A percentile compares a stretch with the other conserved stretches of the same genome.
phyloP scores from a whole-genome alignment of 1,284 basidiomycete species.

The Tetrapyrgos nigripes region DNA sequence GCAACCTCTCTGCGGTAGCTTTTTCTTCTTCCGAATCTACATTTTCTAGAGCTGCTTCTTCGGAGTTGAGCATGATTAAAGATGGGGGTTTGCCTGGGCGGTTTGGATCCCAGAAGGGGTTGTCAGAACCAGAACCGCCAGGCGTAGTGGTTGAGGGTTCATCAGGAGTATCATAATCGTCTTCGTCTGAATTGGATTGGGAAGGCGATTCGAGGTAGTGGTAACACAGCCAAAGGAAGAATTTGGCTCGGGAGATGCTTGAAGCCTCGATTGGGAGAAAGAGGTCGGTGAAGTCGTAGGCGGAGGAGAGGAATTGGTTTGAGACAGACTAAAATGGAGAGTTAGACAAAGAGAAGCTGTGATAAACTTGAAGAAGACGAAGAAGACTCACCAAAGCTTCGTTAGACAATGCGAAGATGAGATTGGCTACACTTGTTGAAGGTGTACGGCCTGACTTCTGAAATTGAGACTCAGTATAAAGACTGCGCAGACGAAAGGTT shows the following conservation, averaged over 20 bases:
- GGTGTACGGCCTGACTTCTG: slow-evolving; percentile 58
- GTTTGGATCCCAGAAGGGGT: slow-evolving; percentile 62
- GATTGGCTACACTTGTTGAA: slow-evolving; percentile 66
- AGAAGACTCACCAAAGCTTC: slow-evolving; percentile 56
- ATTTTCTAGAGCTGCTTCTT: slow-evolving; percentile 58
- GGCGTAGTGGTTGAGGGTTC: too few species aligned
- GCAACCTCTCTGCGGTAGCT: slow-evolving; percentile 39
- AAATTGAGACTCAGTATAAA: slow-evolving; percentile 18
- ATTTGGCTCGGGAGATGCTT: slow-evolving; percentile 66
- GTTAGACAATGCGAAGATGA: slow-evolving; percentile 65
- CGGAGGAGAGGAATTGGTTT: slow-evolving; percentile 59
- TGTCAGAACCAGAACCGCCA: slow-evolving; percentile 29
- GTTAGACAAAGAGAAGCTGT: slow-evolving; percentile 16
- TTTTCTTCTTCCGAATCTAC: slow-evolving; percentile 51
- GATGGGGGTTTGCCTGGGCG: slow-evolving; percentile 50
- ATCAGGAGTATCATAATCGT: slow-evolving; percentile 43
- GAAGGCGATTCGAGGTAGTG: slow-evolving; percentile 59
- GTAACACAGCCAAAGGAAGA: slow-evolving; percentile 69
- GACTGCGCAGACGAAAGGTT: slow-evolving; percentile 15
- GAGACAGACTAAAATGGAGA: slow-evolving; percentile 54
- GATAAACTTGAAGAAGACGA: slow-evolving; percentile 2
- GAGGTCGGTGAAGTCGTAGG: slow-evolving; percentile 67
- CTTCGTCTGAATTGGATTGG: slow-evolving; percentile 41
- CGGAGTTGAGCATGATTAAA: slow-evolving; percentile 46
- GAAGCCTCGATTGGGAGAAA: slow-evolving; percentile 68